Evolutionary conservation across 1,139 yeast genomes (phyloP), one percentile per base, ranked within the genome.

Genomic region (Taiozyma onychis): DNA sequence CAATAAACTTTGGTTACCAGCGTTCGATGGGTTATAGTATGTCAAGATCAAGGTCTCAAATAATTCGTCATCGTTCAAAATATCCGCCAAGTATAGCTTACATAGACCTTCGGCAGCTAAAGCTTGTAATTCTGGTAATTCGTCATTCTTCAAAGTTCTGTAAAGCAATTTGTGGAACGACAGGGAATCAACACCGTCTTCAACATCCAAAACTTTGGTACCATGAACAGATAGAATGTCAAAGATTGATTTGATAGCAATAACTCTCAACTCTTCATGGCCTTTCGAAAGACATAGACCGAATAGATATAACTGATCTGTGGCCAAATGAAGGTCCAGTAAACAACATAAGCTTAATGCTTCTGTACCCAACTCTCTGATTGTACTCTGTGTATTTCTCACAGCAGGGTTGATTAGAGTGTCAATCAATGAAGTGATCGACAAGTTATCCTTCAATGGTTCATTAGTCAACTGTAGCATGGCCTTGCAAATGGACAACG

Each of bases 31-130:
- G 51, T 86, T 83, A 67, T 88, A 90, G 61, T 89, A 91, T 1
- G 87, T 78, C 48, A 88, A 68, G 6, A 91, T 70, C 51, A 90
- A 72, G 0, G 88, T 80, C 64, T 85, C 91, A 55, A 90, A 78
- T 34, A 90, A 68, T 50, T 84, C 88, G 48, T 81, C 81, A 60
- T 85, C 90, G 21, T 73, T 76, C 53, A 90, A 76, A 27, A 88
- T 78, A 57, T 88, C 96, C 14, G 93, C 88, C 48, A 93, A 73
- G 59, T 85, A 81, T 48, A 93, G 71, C 67, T 93, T 91, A 62
- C 93, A 88, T 28, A 91, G 71, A 0, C 97, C 96, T 62, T 88
- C 96, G 0, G 95, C 97, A 7, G 93, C 88, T 1, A 81, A 74
- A 1, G 93, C 83, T 64, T 88, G 97, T 27, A 89, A 75, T 42